Evolutionary conservation across 2,329 filamentous ascomycete genomes (phyloP).

Genomic region (Penicillium glabrum): DNA sequence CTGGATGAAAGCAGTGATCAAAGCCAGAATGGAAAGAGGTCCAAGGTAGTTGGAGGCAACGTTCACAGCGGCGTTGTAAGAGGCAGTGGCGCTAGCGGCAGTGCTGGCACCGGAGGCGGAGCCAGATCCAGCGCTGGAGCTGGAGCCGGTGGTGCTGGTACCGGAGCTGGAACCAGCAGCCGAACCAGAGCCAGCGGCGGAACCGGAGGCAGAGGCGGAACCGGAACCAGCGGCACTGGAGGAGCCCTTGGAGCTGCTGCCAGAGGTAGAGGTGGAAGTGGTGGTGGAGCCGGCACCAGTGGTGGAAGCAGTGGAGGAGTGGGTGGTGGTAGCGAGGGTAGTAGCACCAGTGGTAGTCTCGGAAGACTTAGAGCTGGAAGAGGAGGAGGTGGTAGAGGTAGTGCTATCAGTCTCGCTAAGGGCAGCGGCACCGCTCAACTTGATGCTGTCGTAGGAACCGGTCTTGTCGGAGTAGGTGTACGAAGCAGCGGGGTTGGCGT

Average conservation of each 20-base stretch:
- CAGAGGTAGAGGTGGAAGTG: neutral
- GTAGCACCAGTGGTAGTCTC: constrained; percentile 6
- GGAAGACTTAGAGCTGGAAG: constrained; percentile 7
- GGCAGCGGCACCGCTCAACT: constrained; percentile 31
- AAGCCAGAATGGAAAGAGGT: constrained; percentile 22
- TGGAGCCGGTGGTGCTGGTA: constrained; percentile 6
- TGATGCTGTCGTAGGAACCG: constrained; percentile 65
- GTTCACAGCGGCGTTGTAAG: constrained; percentile 20
- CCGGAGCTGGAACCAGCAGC: constrained; percentile 13
- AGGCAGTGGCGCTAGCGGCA: constrained; percentile 6
- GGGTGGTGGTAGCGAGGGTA: neutral
- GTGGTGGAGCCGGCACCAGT: constrained; percentile 3
- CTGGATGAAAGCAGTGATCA: constrained; percentile 31
- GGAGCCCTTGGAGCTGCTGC: constrained; percentile 14
- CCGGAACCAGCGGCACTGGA: constrained; percentile 12
- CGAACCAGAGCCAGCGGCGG: constrained; percentile 14
- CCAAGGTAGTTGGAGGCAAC: constrained; percentile 24
- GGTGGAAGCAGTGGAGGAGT: neutral
- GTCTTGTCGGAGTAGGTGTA: constrained; percentile 65
- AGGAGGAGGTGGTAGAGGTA: constrained; percentile 1
- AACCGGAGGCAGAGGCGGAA: constrained; percentile 10
- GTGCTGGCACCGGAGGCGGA: constrained; percentile 9
- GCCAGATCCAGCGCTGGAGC: constrained; percentile 5
- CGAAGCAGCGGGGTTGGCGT: constrained; percentile 60
- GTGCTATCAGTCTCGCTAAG: constrained; percentile 5